Base-by-base conservation (phyloP, 495 filamentous ascomycete genomes). In the Rhypophila decipiens region DNA sequence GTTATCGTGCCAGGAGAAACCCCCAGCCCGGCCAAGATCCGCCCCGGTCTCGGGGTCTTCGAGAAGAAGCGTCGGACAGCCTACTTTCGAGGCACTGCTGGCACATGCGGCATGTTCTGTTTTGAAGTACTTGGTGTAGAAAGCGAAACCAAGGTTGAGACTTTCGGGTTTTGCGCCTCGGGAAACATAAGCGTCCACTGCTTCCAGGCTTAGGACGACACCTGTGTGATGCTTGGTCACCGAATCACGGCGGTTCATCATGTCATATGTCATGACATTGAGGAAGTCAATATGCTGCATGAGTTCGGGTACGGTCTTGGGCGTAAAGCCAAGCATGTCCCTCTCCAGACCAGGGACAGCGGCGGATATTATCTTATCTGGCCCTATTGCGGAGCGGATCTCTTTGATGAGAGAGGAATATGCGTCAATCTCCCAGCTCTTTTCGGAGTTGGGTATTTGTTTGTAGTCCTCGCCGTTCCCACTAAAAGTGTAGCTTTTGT, bases 401-500 rank as follows among this genome's bases (percentile, higher is more conserved):
- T 75, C 77, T 13, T 67, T 59, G 4, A 90, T 73, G 23, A 90
- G 70, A 31, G 77, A 62, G 0, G 83, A 81, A 56, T 82, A 88
- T 2, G 79, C 78, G 40, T 70, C 61, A 38, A 87, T 79, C 55
- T 90, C 80, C 69, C 71, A 76, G 12, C 65, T 61, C 47, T 82
- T 82, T 21, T 65, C 57, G 0, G 69, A 65, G 64, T 88, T 88
- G n/a, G 84, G 81, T 7, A 73, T 58, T 43, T 74, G 51, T 47
- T 83, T 87, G 71, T 88, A 90, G 61, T 88, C 83, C 41, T 84
- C 75, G 19, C 85, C 85, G 58, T 90, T 88, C 36, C 86, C 86
- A 24, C 84, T 79, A 44, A 8, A 22, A 18, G 3, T 1, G 2
- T 22, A 17, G 24, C 5, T 5, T 35, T 9, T n/a, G 31, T 20